Conservation (phyloP, 139 green algal species). For the Chlorella sp. region DNA sequence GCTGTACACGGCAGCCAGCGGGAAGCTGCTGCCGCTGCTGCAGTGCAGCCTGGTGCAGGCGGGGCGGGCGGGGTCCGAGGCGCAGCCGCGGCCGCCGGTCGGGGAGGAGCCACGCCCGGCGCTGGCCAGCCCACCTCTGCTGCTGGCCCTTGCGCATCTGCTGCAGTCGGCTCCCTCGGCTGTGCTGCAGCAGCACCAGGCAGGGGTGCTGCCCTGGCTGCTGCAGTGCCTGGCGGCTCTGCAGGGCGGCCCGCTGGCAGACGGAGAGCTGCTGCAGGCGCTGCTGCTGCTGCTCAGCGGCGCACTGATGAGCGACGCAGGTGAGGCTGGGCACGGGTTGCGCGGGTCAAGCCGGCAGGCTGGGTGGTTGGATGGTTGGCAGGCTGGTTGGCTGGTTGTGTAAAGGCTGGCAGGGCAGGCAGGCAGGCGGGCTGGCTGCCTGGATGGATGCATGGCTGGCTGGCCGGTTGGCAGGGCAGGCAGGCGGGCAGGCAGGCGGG, state of each 20-base stretch:
- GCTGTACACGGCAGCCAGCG: constrained; percentile 2
- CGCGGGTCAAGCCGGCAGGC: too few relatives aligned
- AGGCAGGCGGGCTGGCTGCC: too few relatives aligned
- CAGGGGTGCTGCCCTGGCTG: constrained; percentile 37
- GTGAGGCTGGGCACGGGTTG: not conserved
- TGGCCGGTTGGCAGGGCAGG: too few relatives aligned
- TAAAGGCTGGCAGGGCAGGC: too few relatives aligned
- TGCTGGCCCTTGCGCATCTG: constrained; percentile 30
- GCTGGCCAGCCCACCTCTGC: not conserved
- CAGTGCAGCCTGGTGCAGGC: not conserved
- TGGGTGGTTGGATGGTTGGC: too few relatives aligned
- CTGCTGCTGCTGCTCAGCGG: constrained; percentile 29
- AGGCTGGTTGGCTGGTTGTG: too few relatives aligned
- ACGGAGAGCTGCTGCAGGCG: constrained; percentile 25
- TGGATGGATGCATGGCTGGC: too few relatives aligned
- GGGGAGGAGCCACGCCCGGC: not conserved
- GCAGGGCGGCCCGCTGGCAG: constrained; percentile 5
- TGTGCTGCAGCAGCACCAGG: constrained; percentile 28
- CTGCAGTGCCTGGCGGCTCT: constrained; percentile 34
- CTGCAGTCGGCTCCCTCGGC: constrained; percentile 12
- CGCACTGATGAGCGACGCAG: constrained; percentile 2
- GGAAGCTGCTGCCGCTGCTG: constrained; percentile 33
- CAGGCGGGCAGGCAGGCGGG: too few relatives aligned
- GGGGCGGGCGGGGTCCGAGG: not conserved
- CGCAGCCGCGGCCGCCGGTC: not conserved